These are phyloP conservation scores for Nephelium lappaceum DNA, from an alignment of 345 rosid species.

Conservation along the genomic window DNA sequence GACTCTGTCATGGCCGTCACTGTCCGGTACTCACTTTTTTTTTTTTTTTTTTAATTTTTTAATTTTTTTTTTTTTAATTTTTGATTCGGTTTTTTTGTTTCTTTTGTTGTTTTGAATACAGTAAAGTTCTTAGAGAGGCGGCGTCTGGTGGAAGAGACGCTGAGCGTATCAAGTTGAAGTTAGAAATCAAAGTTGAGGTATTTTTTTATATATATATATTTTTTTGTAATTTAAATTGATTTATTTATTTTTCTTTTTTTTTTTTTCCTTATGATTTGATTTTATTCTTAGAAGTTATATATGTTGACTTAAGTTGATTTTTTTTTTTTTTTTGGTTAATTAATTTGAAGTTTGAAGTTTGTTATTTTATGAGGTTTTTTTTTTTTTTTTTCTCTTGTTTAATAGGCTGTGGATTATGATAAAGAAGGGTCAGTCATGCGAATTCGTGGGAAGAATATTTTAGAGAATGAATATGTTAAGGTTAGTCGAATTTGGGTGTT, in stretches of 20 bases:
- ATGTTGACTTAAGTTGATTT: not conserved
- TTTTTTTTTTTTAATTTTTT: not conserved
- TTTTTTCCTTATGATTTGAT: not conserved
- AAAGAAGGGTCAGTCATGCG: conserved; percentile 79
- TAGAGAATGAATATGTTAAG: conserved; percentile 90
- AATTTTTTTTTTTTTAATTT: not conserved
- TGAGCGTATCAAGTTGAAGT: conserved; percentile 74
- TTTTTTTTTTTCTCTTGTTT: not conserved
- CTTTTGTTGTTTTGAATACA: conserved; percentile 17
- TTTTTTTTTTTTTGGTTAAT: not conserved
- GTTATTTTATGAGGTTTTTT: not conserved
- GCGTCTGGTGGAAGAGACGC: conserved; percentile 89
- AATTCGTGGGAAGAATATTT: conserved; percentile 81
- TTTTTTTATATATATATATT: not conserved
- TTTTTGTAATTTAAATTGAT: not conserved
- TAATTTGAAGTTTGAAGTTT: not conserved
- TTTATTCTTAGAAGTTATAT: not conserved
- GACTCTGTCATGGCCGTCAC: conserved; percentile 88
- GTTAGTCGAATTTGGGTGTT: conserved; percentile 36
- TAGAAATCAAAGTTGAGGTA: conserved; percentile 91
- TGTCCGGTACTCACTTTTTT: conserved; percentile 56
- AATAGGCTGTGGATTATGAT: conserved; percentile 79
- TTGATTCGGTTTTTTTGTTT: not conserved
- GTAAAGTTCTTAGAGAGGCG: conserved; percentile 80
- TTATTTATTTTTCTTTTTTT: not conserved